Evolutionary conservation across 169 alveolate species (phyloP).

Genomic region (Cryptosporidium viatorum): DNA sequence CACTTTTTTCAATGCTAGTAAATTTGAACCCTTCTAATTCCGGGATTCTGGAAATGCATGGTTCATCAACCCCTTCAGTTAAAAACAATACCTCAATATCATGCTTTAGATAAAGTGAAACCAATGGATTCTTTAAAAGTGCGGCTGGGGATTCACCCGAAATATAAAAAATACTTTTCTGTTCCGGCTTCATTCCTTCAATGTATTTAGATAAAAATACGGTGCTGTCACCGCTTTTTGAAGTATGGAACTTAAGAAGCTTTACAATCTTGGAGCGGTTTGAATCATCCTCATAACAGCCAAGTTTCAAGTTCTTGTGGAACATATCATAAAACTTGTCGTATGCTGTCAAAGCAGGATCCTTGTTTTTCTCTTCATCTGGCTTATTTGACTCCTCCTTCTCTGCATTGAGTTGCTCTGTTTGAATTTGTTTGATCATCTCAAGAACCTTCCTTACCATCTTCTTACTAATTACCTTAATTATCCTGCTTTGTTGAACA

Average conservation of each 20-base stretch:
- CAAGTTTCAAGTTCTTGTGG: slow-evolving; percentile 92
- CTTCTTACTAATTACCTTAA: slow-evolving; percentile 95
- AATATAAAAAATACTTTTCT: slow-evolving; percentile 92
- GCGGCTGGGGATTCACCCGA: slow-evolving; percentile 86
- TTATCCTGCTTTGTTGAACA: slow-evolving; percentile 92
- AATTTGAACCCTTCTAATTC: slow-evolving; percentile 89
- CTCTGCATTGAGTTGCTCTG: slow-evolving; percentile 82
- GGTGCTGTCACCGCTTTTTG: slow-evolving; percentile 85
- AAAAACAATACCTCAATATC: slow-evolving; percentile 94
- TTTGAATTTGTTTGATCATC: slow-evolving; percentile 83
- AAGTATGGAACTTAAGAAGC: slow-evolving; percentile 90
- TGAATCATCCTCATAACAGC: slow-evolving; percentile 95
- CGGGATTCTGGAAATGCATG: slow-evolving; percentile 88
- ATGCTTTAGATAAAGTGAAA: slow-evolving; percentile 91
- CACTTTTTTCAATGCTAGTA: slow-evolving; percentile 88
- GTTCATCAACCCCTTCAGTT: slow-evolving; percentile 95
- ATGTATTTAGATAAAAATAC: slow-evolving; percentile 91
- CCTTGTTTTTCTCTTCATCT: slow-evolving; percentile 86
- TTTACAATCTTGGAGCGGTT: slow-evolving; percentile 92
- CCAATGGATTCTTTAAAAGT: slow-evolving; percentile 90
- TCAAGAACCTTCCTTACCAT: slow-evolving; percentile 96
- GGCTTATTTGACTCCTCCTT: slow-evolving; percentile 82
- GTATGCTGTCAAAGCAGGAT: slow-evolving; percentile 71
- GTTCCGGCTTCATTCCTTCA: slow-evolving; percentile 92
- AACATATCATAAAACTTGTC: slow-evolving; percentile 92